Evolutionary conservation across 1,284 basidiomycete species (phyloP), one percentile per base, ranked within the genome.

Genomic region (Heterobasidion annosum): DNA sequence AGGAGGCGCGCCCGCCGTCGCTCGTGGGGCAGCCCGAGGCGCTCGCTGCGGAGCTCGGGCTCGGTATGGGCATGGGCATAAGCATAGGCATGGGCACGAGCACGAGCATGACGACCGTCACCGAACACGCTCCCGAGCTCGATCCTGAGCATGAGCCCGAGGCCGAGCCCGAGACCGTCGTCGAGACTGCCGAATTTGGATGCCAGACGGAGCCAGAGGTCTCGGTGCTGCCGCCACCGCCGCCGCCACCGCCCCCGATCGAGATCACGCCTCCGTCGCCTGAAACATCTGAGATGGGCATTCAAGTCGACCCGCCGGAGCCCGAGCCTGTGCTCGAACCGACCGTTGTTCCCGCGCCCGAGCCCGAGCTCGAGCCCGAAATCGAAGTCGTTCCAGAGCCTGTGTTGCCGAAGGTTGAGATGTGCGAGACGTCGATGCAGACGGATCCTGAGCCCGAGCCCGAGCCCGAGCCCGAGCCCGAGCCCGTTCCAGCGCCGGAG

Each of bases 11-110:
- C 7, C 87, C 87, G 2, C 73, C 80, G 35, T 88, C 84, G 0
- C 68, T 89, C 37, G 76, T 88, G 9, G 83, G 80, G 35, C 76
- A 79, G 12, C 85, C 85, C 0, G 86, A 85, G 61, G 78, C 83
- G 10, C 71, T 89, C 33, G 81, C 84, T 25, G 75, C 78, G 34
- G 86, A 87, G 64, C 72, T 88, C 50, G 79, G 78, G 37, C 73
- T 25, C 25, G 25, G 25, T 4, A 25, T 25, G 25, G 25, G 25
- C 25, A 25, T 25, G 4, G 25, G 25, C 25, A 3, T 3, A 3
- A 25, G 25, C 4, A 80, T 53, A 81, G 79, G 47, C 15, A 48
- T 43, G 40, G 16, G 40, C 13, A 4, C 40, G 40, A 43, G 16
- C 13, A 16, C 40, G 40, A 43, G 13, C 58, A 76, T 73, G 70